phyloP scores from a whole-genome alignment of 2,329 filamentous ascomycete genomes.

The Hypoxylon sp. region DNA sequence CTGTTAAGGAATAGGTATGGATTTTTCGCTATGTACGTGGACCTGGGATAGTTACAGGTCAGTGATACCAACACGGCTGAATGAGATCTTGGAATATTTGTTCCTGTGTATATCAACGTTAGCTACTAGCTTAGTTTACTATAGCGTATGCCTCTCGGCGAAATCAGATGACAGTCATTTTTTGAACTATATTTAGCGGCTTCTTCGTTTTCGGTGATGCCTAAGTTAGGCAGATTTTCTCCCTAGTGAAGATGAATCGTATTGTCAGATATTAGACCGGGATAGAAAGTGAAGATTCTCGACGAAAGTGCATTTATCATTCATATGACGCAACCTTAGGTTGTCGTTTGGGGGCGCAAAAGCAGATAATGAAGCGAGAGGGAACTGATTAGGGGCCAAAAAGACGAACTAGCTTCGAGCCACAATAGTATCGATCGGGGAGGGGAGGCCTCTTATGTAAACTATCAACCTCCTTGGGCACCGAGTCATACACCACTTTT shows the following conservation, averaged over 20 bases:
- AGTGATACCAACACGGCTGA: slow-evolving; percentile 16
- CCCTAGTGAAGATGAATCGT: neutral
- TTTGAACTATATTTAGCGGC: slow-evolving; percentile 9
- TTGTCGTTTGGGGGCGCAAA: neutral
- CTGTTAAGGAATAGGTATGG: slow-evolving; percentile 13
- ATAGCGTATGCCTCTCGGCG: slow-evolving; percentile 18
- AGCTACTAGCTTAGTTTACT: slow-evolving; percentile 18
- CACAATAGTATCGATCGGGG: neutral
- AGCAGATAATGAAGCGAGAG: neutral
- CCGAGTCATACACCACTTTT: slow-evolving; percentile 7
- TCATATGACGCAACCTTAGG: slow-evolving; percentile 4
- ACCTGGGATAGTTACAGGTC: slow-evolving; percentile 11
- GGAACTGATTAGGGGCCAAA: slow-evolving; percentile 4
- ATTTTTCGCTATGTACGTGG: slow-evolving; percentile 34
- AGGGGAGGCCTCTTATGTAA: slow-evolving; percentile 43
- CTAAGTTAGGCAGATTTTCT: neutral
- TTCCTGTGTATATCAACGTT: slow-evolving; percentile 37
- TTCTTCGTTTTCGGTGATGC: neutral
- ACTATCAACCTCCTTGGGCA: neutral
- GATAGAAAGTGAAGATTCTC: neutral
- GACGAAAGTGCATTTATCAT: slow-evolving; percentile 2
- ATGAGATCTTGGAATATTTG: slow-evolving; percentile 25
- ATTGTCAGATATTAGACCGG: slow-evolving; percentile 5
- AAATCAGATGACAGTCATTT: slow-evolving; percentile 23
- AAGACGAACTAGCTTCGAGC: slow-evolving; percentile 10